Evolutionary conservation across 179 eudicot genomes (phyloP).

Genomic region (Actinidia arguta): DNA sequence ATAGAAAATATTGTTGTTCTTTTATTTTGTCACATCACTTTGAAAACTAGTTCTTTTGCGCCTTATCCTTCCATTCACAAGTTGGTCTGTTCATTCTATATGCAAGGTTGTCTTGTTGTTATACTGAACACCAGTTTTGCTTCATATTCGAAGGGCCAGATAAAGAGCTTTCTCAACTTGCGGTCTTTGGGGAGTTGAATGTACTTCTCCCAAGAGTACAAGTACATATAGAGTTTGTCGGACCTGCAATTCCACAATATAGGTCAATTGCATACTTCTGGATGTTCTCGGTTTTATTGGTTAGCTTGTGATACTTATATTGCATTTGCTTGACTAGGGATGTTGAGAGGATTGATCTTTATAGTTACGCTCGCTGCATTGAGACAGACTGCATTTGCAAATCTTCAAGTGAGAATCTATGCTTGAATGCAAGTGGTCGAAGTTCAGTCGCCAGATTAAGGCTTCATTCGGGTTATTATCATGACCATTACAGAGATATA

Average conservation of each 20-base stretch:
- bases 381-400: conserved; percentile 74
- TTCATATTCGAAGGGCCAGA: conserved; percentile 71
- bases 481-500: conserved; percentile 66
- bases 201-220: conserved; percentile 69
- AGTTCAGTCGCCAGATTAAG: conserved; percentile 49
- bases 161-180: conserved; percentile 82
- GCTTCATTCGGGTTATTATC: conserved; percentile 81
- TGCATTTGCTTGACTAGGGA: conserved; percentile 51
- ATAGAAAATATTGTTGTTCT: too few relatives aligned
- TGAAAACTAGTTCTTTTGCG: not conserved
- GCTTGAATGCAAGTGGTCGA: conserved; percentile 17
- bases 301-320: conserved; percentile 15
- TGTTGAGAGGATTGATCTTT: conserved; percentile 67
- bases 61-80: not conserved
- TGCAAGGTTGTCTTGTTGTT: not conserved
- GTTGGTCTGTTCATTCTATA: not conserved
- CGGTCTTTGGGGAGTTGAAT: conserved; percentile 76
- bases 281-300: not conserved
- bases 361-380: conserved; percentile 57
- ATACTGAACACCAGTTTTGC: conserved; percentile 20
- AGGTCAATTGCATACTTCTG: conserved; percentile 46
- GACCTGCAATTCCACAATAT: conserved; percentile 70
- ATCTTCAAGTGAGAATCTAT: conserved; percentile 30
- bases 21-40: not conserved
- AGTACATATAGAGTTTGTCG: conserved; percentile 70